Evolutionary conservation across 2,329 filamentous ascomycete genomes (phyloP).

Genomic region (Claviceps sorghi): DNA sequence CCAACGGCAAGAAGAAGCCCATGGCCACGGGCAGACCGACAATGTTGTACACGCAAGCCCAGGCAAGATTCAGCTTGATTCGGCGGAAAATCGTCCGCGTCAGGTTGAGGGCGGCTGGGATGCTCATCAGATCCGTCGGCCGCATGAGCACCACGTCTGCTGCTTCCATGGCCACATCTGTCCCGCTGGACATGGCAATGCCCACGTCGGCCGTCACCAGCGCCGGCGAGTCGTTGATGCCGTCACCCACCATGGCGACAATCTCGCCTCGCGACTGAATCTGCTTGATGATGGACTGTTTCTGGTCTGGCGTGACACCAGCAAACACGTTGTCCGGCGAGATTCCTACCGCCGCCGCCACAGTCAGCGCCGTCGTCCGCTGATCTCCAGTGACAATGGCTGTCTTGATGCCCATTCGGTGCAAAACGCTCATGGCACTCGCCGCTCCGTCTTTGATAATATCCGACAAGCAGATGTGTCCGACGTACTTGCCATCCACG

Average conservation of each 20-base stretch:
- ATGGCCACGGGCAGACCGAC: slow-evolving; percentile 90
- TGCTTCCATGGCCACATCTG: slow-evolving; percentile 94
- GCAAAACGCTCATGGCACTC: slow-evolving; percentile 66
- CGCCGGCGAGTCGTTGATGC: slow-evolving; percentile 95
- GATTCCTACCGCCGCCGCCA: slow-evolving; percentile 74
- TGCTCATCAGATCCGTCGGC: slow-evolving; percentile 77
- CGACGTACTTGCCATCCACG: slow-evolving; percentile 68
- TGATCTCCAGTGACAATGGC: slow-evolving; percentile 94
- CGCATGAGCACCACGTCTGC: slow-evolving; percentile 94
- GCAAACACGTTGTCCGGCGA: slow-evolving; percentile 61
- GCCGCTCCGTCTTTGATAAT: slow-evolving; percentile 79
- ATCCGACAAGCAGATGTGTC: slow-evolving; percentile 72
- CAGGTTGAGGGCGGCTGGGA: slow-evolving; percentile 74
- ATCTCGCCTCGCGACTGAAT: slow-evolving; percentile 61
- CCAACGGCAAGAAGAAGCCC: slow-evolving; percentile 86
- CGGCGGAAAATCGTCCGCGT: slow-evolving; percentile 74
- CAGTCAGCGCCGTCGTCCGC: slow-evolving; percentile 64
- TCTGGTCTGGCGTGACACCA: slow-evolving; percentile 80
- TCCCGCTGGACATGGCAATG: slow-evolving; percentile 83
- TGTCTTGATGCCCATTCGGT: slow-evolving; percentile 70
- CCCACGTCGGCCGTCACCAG: slow-evolving; percentile 85
- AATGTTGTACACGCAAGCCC: slow-evolving; percentile 88
- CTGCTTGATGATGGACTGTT: slow-evolving; percentile 67
- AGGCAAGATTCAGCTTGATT: slow-evolving; percentile 85
- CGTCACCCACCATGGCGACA: slow-evolving; percentile 95